Evolutionary conservation across 768 basidiomycete genomes (phyloP).

Genomic region (Trametes sanguinea): DNA sequence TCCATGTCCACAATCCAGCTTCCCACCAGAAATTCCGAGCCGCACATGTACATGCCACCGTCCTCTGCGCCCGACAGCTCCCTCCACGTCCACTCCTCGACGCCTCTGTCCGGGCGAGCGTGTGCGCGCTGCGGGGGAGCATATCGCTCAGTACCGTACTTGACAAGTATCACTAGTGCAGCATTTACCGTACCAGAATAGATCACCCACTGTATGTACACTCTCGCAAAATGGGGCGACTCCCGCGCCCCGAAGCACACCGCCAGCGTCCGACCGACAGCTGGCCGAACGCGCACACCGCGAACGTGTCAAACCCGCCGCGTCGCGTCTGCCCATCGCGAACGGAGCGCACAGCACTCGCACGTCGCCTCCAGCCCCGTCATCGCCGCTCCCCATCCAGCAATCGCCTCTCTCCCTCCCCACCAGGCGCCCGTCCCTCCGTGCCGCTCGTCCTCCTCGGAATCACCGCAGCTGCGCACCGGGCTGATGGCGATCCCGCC

Average conservation of each 20-base stretch:
- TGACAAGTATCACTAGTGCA: not conserved
- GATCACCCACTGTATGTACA: not conserved
- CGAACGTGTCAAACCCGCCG: not conserved
- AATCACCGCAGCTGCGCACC: slow-evolving; percentile 11
- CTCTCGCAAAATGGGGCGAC: not conserved
- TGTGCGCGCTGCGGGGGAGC: not conserved
- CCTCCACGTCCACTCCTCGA: not conserved
- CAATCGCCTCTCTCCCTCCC: slow-evolving; percentile 7
- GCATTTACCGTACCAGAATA: not conserved
- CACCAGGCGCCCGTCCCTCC: slow-evolving; percentile 1
- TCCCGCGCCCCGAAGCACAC: not conserved
- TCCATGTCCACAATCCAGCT: not conserved
- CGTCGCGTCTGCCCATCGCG: slow-evolving; percentile 9
- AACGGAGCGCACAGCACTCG: slow-evolving; percentile 15
- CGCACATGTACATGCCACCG: not conserved
- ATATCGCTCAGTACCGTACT: not conserved
- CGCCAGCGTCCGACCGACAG: not conserved
- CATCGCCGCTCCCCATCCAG: slow-evolving; percentile 12
- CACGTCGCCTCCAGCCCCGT: not conserved
- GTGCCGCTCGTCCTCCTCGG: slow-evolving; percentile 16
- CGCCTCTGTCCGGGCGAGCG: not conserved
- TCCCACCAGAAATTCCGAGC: slow-evolving; percentile 7
- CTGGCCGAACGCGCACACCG: not conserved
- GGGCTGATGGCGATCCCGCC: slow-evolving; percentile 20
- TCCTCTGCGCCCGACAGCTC: slow-evolving; percentile 5